A percentile compares a stretch with the other conserved stretches of the same genome.
These are phyloP conservation scores for Ampelomyces quisqualis DNA, from an alignment of 2,329 filamentous ascomycete species.

Conservation along the genomic window DNA sequence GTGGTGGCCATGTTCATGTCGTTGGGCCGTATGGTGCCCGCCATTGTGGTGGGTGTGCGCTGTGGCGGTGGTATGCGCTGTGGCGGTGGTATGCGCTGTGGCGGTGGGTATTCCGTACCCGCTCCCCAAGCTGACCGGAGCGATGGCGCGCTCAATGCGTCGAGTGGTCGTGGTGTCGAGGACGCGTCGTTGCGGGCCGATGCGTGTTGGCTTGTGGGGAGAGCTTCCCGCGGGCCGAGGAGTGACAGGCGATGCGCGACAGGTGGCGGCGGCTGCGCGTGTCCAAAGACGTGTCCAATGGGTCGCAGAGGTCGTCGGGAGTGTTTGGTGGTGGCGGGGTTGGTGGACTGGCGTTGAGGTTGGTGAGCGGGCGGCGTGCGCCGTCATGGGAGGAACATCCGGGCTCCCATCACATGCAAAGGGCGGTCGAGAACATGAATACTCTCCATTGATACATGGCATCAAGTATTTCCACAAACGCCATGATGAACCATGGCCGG, in stretches of 20 bases:
- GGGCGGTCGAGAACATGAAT: background rate
- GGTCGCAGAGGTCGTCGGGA: slow-evolving; percentile 17
- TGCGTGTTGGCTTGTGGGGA: slow-evolving; percentile 16
- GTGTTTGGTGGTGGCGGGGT: slow-evolving; percentile 12
- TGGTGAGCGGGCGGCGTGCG: slow-evolving; percentile 24
- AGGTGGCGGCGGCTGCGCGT: slow-evolving; percentile 7
- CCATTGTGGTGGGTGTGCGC: slow-evolving; percentile 30
- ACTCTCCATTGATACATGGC: too few species aligned
- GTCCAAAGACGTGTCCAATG: background rate
- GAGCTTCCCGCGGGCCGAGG: slow-evolving; percentile 16
- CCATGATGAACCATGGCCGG: background rate
- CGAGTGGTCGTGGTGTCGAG: slow-evolving; percentile 7
- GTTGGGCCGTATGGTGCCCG: slow-evolving; percentile 43
- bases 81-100: too few species aligned
- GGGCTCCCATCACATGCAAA: background rate
- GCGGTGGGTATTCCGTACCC: too few species aligned
- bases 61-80: slow-evolving; percentile 3
- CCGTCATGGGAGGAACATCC: slow-evolving; percentile 24
- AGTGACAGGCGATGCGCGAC: slow-evolving; percentile 6
- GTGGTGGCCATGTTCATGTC: slow-evolving; percentile 39
- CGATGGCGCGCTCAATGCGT: slow-evolving; percentile 14
- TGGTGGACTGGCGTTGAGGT: slow-evolving; percentile 20
- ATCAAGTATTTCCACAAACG: background rate
- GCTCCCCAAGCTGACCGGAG: too few species aligned
- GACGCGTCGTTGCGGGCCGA: slow-evolving; percentile 13